A percentile compares a stretch with the other conserved stretches of the same genome.
phyloP scores from a whole-genome alignment of 2,329 filamentous ascomycete species.

The Talaromyces atroroseus region DNA sequence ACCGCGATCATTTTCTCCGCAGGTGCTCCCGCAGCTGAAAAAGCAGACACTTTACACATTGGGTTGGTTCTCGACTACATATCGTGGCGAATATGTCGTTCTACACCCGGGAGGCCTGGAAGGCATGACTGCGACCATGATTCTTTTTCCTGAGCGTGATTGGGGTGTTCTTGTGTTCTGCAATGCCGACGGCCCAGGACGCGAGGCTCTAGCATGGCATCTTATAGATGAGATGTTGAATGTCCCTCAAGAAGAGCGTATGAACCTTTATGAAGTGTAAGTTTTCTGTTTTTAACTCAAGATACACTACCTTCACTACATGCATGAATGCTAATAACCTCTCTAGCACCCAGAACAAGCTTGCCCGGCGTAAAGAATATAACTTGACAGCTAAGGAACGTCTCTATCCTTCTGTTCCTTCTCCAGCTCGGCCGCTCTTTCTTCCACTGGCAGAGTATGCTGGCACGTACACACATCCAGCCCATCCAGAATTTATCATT shows the following conservation, averaged over 20 bases:
- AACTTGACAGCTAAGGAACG: constrained; percentile 2
- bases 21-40: constrained; percentile 8
- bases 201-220: constrained; percentile 11
- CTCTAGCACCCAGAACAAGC: neutral
- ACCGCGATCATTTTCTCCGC: constrained; percentile 6
- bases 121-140: constrained; percentile 14
- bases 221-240: constrained; percentile 12
- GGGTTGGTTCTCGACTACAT: constrained; percentile 14
- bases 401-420: constrained; percentile 3
- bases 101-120: constrained; percentile 13
- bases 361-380: neutral
- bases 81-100: constrained; percentile 12
- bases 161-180: constrained; percentile 13
- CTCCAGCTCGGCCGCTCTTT: neutral
- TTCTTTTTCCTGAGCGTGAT: constrained; percentile 10
- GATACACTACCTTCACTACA: neutral
- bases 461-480: constrained; percentile 5
- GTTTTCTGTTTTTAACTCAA: neutral
- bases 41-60: constrained; percentile 5
- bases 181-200: constrained; percentile 9
- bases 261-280: constrained; percentile 8
- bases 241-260: constrained; percentile 7
- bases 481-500: constrained; percentile 5
- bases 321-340: neutral
- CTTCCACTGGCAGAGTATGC: constrained; percentile 3